phyloP scores from a whole-genome alignment of 106 monocot genomes.

The Narthecium ossifragum region DNA sequence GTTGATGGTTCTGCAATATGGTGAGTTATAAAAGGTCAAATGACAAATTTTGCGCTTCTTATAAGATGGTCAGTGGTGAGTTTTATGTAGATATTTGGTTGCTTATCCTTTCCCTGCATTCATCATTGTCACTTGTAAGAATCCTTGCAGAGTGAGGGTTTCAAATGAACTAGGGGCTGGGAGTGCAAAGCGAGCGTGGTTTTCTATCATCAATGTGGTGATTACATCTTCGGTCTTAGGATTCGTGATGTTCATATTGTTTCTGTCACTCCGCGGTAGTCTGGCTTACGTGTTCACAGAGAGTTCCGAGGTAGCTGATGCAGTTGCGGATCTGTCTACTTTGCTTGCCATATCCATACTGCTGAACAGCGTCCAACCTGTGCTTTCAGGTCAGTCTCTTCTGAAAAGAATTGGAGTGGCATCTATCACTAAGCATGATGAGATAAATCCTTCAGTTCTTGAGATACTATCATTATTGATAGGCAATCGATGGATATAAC shows the following conservation, averaged over 20 bases:
- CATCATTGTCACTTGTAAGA: neutral
- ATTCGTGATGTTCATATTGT: neutral
- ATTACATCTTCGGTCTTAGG: neutral
- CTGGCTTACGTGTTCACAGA: conserved; percentile 1
- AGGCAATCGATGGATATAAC: too few species aligned
- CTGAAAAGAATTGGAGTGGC: neutral
- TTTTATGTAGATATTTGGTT: too few species aligned
- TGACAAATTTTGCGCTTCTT: too few species aligned
- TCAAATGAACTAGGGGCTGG: conserved; percentile 7
- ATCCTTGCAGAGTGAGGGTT: conserved; percentile 3
- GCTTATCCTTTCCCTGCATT: too few species aligned
- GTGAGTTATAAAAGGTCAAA: too few species aligned
- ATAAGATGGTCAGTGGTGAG: too few species aligned
- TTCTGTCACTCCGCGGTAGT: neutral
- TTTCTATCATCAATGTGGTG: neutral
- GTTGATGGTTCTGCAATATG: too few species aligned
- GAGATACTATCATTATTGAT: too few species aligned
- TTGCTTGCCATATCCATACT: neutral
- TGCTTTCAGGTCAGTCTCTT: conserved; percentile 6
- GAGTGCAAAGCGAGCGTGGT: neutral
- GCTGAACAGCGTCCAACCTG: conserved; percentile 9
- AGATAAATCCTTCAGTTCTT: too few species aligned
- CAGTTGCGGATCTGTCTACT: neutral
- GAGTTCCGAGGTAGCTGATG: neutral
- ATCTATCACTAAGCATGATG: too few species aligned